Conservation (phyloP, 768 basidiomycete genomes). For the Mycena rebaudengoi region DNA sequence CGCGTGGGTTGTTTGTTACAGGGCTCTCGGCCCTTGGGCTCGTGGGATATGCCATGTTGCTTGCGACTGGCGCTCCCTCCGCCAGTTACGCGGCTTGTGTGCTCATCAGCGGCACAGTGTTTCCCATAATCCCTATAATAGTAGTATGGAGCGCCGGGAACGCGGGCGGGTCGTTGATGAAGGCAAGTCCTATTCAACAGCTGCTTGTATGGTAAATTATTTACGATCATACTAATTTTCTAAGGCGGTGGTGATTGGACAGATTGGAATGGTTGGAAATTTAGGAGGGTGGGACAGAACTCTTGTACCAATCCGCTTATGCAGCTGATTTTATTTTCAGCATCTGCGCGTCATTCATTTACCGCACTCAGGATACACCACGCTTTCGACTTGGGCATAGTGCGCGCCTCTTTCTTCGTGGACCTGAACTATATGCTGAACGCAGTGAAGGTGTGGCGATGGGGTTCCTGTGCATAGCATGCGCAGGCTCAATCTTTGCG, state of each 20-base stretch:
- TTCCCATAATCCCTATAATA: slow-evolving; percentile 54
- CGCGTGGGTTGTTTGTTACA: slow-evolving; percentile 53
- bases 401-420: background rate
- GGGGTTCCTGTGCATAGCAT: slow-evolving; percentile 45
- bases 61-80: slow-evolving; percentile 41
- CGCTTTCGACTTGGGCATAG: slow-evolving; percentile 50
- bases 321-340: slow-evolving; percentile 38
- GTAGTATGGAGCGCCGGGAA: slow-evolving; percentile 66
- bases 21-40: slow-evolving; percentile 45
- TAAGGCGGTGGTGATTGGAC: slow-evolving; percentile 60
- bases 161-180: slow-evolving; percentile 63
- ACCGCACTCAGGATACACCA: slow-evolving; percentile 43
- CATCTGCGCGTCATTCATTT: slow-evolving; percentile 51
- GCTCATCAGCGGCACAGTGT: slow-evolving; percentile 59
- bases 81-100: slow-evolving; percentile 58
- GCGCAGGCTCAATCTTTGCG: slow-evolving; percentile 48
- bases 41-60: slow-evolving; percentile 52
- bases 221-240: too few relatives aligned
- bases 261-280: slow-evolving; percentile 64
- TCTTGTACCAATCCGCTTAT: too few relatives aligned
- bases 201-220: too few relatives aligned
- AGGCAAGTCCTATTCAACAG: too few relatives aligned
- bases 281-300: slow-evolving; percentile 56
- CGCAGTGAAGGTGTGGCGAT: slow-evolving; percentile 27
- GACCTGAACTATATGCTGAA: background rate